Evolutionary conservation across 768 basidiomycete species (phyloP).

Genomic region (Lentinus tigrinus): DNA sequence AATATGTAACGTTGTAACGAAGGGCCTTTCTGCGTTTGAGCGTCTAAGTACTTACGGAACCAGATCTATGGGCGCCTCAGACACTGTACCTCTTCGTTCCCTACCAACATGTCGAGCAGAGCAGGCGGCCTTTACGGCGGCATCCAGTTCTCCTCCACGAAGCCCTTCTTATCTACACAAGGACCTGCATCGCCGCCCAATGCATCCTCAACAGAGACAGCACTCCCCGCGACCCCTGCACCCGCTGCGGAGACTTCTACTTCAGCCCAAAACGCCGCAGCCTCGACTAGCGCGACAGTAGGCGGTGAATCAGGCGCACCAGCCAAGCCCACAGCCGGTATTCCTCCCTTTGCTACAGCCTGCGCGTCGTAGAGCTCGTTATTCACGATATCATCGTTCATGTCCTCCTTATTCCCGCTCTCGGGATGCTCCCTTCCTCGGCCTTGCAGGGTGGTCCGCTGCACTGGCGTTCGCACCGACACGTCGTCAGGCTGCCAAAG

Average conservation of each 20-base stretch:
- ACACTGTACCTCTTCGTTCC: conserved; percentile 3
- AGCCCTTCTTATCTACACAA: conserved; percentile 45
- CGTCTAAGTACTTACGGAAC: too few species aligned
- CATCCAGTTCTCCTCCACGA: conserved; percentile 76
- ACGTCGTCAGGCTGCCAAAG: conserved; percentile 58
- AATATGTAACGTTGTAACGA: too few species aligned
- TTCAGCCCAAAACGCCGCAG: conserved; percentile 27
- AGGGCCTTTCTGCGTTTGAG: too few species aligned
- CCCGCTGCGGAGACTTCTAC: conserved; percentile 20
- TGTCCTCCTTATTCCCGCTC: conserved; percentile 19
- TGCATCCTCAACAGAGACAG: conserved; percentile 25
- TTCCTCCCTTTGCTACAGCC: conserved; percentile 45
- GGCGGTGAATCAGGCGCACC: conserved; percentile 33
- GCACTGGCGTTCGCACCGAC: conserved; percentile 87
- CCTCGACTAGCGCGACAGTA: conserved; percentile 1
- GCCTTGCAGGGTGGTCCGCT: conserved; percentile 78
- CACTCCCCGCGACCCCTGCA: conserved; percentile 17
- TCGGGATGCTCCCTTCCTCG: conserved; percentile 11
- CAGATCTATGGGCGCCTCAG: neutral
- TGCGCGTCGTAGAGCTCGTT: conserved; percentile 50
- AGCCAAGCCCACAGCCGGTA: conserved; percentile 56
- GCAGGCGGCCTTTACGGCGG: conserved; percentile 86
- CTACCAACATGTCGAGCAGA: conserved; percentile 64
- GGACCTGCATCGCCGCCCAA: conserved; percentile 19
- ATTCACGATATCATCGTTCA: conserved; percentile 41